Conservation (phyloP, 2,329 filamentous ascomycete species). For the Penicillium sp. region DNA sequence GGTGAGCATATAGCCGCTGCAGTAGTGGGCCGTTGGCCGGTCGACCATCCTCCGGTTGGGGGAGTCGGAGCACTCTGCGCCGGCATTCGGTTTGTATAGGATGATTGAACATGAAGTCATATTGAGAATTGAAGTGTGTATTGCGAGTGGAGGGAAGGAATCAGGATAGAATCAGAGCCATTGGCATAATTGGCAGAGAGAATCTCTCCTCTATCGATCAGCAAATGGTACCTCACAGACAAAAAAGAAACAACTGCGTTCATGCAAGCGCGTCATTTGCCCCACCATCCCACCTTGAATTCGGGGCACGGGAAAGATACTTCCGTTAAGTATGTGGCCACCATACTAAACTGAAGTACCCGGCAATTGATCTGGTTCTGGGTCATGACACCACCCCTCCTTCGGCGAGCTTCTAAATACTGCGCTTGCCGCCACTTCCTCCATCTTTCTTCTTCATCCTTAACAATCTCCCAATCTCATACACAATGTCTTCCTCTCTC, state of each 20-base stretch:
- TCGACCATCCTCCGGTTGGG: slow-evolving; percentile 30
- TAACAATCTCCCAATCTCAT: slow-evolving; percentile 4
- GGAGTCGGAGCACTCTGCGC: slow-evolving; percentile 37
- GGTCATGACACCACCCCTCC: slow-evolving; percentile 20
- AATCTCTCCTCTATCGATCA: neutral
- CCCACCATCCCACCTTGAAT: slow-evolving; percentile 24
- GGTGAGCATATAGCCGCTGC: slow-evolving; percentile 24
- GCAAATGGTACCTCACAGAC: neutral
- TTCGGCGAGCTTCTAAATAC: slow-evolving; percentile 20
- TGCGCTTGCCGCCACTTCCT: slow-evolving; percentile 20
- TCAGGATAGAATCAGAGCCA: too few relatives aligned
- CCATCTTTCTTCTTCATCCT: slow-evolving; percentile 13
- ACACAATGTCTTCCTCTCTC: slow-evolving; percentile 78
- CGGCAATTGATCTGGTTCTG: slow-evolving; percentile 7
- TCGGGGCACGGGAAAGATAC: slow-evolving; percentile 14
- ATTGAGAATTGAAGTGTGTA: neutral
- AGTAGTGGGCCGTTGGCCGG: slow-evolving; percentile 29
- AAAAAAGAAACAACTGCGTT: slow-evolving; percentile 14
- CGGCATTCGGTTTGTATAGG: slow-evolving; percentile 14
- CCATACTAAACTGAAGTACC: slow-evolving; percentile 18
- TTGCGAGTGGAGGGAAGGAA: neutral
- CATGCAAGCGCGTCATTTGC: slow-evolving; percentile 28
- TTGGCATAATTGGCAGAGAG: too few relatives aligned
- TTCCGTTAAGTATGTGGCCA: slow-evolving; percentile 5
- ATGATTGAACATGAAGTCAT: neutral